A percentile compares a stretch with the other conserved stretches of the same genome.
phyloP scores from a whole-genome alignment of 345 rosid species.

The Trapa incisa region DNA sequence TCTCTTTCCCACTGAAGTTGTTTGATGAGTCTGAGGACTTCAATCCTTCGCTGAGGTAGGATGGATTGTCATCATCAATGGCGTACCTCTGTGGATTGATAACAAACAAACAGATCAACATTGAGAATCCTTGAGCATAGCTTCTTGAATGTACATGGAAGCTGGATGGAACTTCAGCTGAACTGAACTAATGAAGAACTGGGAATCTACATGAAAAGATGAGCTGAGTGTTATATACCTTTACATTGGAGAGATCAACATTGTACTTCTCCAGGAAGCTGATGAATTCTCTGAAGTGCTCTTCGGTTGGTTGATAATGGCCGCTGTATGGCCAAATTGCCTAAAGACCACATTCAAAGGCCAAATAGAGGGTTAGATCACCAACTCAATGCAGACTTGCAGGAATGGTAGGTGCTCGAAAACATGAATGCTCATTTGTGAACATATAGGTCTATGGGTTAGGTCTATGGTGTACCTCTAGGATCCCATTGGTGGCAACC shows the following conservation, averaged over 20 bases:
- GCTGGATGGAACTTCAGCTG: neutral
- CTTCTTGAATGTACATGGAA: neutral
- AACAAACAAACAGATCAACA: neutral
- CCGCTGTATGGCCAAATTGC: slow-evolving; percentile 98
- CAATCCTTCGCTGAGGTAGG: slow-evolving; percentile 17
- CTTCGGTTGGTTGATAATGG: slow-evolving; percentile 90
- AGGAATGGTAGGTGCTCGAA: neutral
- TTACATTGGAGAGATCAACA: slow-evolving; percentile 68
- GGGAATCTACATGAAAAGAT: neutral
- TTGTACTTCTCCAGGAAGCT: slow-evolving; percentile 47
- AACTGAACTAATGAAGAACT: neutral
- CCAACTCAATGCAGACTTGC: neutral
- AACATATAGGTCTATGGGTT: neutral
- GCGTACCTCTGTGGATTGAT: slow-evolving; percentile 41
- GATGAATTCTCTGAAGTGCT: slow-evolving; percentile 67
- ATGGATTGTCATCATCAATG: slow-evolving; percentile 46
- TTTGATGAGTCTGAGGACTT: slow-evolving; percentile 10
- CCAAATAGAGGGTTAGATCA: neutral
- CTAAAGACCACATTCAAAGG: slow-evolving; percentile 16
- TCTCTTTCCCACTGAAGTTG: neutral
- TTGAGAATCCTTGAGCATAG: neutral
- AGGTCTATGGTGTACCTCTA: slow-evolving; percentile 25
- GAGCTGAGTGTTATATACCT: slow-evolving; percentile 31
- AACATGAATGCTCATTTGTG: neutral
- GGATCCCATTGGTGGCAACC: slow-evolving; percentile 38